Evolutionary conservation across 257 asterid species (phyloP), one percentile per base, ranked within the genome.

Genomic region (Lycium barbarum): DNA sequence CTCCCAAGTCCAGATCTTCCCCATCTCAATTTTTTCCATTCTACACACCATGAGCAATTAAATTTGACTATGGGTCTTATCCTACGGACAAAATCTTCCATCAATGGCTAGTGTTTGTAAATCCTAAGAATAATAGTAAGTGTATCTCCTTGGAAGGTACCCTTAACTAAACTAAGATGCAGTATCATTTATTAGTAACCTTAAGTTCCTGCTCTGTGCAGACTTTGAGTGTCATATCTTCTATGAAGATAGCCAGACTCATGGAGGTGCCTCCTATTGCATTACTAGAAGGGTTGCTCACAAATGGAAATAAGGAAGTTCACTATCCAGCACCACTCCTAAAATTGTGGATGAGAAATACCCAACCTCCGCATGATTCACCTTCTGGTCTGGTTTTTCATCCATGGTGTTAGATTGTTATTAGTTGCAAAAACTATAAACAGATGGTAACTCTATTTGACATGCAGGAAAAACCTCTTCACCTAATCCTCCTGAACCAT

Each of bases 191-290:
- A 2, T 78, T 78, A 33, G 33, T 53, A 78, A 78, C 82, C 49
- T 78, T 33, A 83, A 67, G 78, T 83, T 83, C 20, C 63, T 83
- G n/a, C 20, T 53, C 58, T 83, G 90, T 86, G 89, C 91, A 87
- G 93, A 89, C 90, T 68, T 86, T 79, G 83, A 87, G 88, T 87
- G 79, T 88, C 71, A 87, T 87, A 85, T 86, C 93, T 40, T 85
- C 68, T 72, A 87, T 90, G 93, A 96, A 94, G 91, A 91, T 80
- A 82, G 85, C 91, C 82, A 40, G 88, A 62, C 91, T 90, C 85
- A 89, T 92, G 95, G 95, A 91, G 57, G 87, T 95, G 73, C 99
- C 98, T 86, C 94, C 97, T 47, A 65, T 90, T 66, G 95, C 92
- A 35, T 90, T 93, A 83, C 61, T 86, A 83, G 96, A 91, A 78